phyloP scores from a whole-genome alignment of 257 asterid genomes.

The Forsythia suspensa region DNA sequence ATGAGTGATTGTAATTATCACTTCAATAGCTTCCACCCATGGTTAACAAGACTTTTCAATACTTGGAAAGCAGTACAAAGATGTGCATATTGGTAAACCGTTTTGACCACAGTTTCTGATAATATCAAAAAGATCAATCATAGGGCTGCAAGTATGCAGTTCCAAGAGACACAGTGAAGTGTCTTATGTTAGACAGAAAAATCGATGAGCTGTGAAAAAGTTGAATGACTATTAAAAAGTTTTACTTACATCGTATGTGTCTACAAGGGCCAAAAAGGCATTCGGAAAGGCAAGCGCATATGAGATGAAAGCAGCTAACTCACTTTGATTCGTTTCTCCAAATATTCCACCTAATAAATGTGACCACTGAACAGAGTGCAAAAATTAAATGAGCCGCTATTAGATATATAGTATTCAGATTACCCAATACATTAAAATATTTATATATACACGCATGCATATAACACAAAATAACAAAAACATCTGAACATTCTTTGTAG shows the following conservation, averaged over 20 bases:
- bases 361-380: constrained; percentile 38
- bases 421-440: neutral
- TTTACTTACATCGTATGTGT: constrained; percentile 89
- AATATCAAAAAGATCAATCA: constrained; percentile 8
- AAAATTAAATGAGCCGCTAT: constrained; percentile 23
- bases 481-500: neutral
- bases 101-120: constrained; percentile 1
- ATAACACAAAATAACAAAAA: neutral
- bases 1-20: neutral
- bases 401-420: neutral
- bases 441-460: neutral
- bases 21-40: neutral
- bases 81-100: neutral
- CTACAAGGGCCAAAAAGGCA: constrained; percentile 85
- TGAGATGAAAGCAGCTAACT: constrained; percentile 81
- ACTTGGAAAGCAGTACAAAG: neutral
- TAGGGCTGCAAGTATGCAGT: neutral
- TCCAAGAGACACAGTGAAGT: neutral
- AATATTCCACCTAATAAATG: constrained; percentile 58
- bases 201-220: constrained; percentile 12
- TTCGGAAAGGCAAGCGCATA: constrained; percentile 92
- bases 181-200: constrained; percentile 13
- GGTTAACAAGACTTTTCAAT: neutral
- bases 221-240: neutral
- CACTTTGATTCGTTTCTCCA: constrained; percentile 90